Evolutionary conservation across 1,284 basidiomycete genomes (phyloP).

Genomic region (Apiotrichum veenhuisii): DNA sequence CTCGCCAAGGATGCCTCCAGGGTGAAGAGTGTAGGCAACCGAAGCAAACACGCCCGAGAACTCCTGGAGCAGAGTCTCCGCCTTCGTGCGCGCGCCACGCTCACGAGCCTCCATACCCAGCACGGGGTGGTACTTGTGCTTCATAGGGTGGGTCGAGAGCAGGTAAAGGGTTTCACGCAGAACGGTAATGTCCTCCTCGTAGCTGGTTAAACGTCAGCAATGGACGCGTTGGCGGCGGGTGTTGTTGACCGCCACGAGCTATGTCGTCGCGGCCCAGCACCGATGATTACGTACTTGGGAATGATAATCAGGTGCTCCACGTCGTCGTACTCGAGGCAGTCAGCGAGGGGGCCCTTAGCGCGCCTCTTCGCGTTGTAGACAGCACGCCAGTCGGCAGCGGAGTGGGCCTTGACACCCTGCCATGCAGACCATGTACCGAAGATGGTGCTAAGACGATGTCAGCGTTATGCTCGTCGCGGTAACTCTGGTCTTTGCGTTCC

Average conservation of each 20-base stretch:
- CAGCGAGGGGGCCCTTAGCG: background rate
- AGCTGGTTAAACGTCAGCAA: constrained; percentile 8
- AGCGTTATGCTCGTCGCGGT: background rate
- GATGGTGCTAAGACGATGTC: constrained; percentile 18
- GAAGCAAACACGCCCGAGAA: constrained; percentile 31
- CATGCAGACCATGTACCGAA: constrained; percentile 29
- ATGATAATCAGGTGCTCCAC: constrained; percentile 40
- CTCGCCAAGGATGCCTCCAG: constrained; percentile 35
- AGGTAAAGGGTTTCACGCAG: constrained; percentile 40
- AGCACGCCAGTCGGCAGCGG: constrained; percentile 29
- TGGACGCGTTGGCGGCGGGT: background rate
- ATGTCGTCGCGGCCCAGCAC: too few species aligned
- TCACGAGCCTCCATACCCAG: constrained; percentile 44
- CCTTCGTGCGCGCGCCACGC: constrained; percentile 32
- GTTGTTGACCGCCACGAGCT: too few species aligned
- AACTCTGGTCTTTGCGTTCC: too few species aligned
- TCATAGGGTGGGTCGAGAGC: constrained; percentile 39
- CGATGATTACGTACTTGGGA: constrained; percentile 24
- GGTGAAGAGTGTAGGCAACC: constrained; percentile 39
- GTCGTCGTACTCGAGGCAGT: constrained; percentile 22
- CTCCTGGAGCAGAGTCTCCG: constrained; percentile 27
- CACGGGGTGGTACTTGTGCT: constrained; percentile 36
- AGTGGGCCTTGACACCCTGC: constrained; percentile 25
- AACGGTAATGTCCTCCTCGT: constrained; percentile 37
- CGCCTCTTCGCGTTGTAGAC: background rate